Conservation (phyloP, 805 yeast genomes). For the Nakazawaea populi region DNA sequence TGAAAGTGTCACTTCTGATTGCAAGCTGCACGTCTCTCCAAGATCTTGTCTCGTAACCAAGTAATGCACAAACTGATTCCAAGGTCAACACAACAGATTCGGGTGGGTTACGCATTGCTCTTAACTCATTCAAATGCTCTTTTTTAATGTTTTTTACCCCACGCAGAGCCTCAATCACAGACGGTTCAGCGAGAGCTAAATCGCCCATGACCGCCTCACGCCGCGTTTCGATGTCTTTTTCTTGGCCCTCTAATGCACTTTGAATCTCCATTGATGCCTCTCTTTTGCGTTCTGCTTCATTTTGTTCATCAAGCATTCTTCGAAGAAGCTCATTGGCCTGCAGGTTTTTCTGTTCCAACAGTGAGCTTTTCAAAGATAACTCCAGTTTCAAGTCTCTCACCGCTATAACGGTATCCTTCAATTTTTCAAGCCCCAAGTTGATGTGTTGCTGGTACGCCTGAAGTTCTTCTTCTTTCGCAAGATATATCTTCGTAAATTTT, state of each 20-base stretch:
- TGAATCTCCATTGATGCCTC: conserved; percentile 80
- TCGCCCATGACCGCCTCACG: conserved; percentile 52
- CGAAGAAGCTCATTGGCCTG: conserved; percentile 71
- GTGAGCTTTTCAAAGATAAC: conserved; percentile 46
- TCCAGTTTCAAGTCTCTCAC: conserved; percentile 54
- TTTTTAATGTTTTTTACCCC: conserved; percentile 93
- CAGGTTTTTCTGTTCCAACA: conserved; percentile 48
- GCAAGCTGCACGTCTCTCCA: conserved; percentile 85
- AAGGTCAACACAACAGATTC: conserved; percentile 76
- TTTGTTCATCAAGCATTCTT: conserved; percentile 76
- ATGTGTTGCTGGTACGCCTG: conserved; percentile 69
- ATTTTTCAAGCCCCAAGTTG: conserved; percentile 64
- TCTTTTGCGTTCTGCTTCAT: conserved; percentile 85
- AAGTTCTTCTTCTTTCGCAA: conserved; percentile 37
- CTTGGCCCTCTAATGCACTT: conserved; percentile 62
- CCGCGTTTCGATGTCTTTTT: conserved; percentile 49
- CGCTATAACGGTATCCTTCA: conserved; percentile 70
- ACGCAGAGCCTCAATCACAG: conserved; percentile 73
- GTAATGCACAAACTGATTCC: conserved; percentile 81
- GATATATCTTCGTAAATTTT: conserved; percentile 37
- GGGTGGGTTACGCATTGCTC: conserved; percentile 91
- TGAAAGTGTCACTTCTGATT: conserved; percentile 85
- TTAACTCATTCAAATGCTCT: conserved; percentile 81
- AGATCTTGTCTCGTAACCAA: conserved; percentile 58
- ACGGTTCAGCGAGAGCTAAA: conserved; percentile 76